Percentiles rank a stretch among this genome's conserved stretches.
Conservation (phyloP, 495 filamentous ascomycete genomes). For the Penicillium waksmanii region DNA sequence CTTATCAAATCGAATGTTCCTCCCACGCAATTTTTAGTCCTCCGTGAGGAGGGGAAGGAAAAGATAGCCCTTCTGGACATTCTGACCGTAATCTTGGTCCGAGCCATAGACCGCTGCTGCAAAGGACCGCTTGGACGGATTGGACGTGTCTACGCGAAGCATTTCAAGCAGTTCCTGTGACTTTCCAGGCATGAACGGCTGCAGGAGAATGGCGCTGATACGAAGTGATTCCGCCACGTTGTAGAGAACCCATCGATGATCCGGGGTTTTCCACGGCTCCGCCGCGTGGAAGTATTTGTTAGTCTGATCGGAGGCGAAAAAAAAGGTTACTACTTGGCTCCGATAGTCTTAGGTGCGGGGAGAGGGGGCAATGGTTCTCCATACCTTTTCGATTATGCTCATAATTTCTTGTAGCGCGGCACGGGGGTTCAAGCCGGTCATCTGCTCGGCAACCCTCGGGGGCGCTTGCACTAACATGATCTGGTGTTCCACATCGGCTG, state of each 20-base stretch:
- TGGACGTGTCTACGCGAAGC: constrained; percentile 64
- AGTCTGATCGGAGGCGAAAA: constrained; percentile 49
- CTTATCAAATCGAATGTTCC: constrained; percentile 39
- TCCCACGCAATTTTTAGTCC: constrained; percentile 29
- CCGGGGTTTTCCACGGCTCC: constrained; percentile 60
- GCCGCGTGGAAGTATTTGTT: constrained; percentile 68
- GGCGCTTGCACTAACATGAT: constrained; percentile 39
- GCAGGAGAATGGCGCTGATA: constrained; percentile 79
- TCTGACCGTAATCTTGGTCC: constrained; percentile 73
- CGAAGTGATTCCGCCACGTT: constrained; percentile 77
- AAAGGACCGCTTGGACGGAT: constrained; percentile 53
- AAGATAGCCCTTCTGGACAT: constrained; percentile 49
- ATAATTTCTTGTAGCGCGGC: constrained; percentile 69
- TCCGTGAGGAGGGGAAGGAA: constrained; percentile 62
- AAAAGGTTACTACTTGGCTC: constrained; percentile 15
- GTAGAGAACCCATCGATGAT: constrained; percentile 62
- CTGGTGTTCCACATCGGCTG: constrained; percentile 38
- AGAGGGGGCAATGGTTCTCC: constrained; percentile 18
- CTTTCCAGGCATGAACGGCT: constrained; percentile 90
- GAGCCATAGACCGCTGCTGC: constrained; percentile 57
- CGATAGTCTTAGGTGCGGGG: background rate
- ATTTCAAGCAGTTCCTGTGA: constrained; percentile 72
- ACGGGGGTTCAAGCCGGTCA: constrained; percentile 68
- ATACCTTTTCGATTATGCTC: constrained; percentile 59
- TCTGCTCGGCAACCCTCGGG: constrained; percentile 50